These are phyloP conservation scores for Agrocybe praecox DNA, from an alignment of 768 basidiomycete genomes.

Conservation along the genomic window DNA sequence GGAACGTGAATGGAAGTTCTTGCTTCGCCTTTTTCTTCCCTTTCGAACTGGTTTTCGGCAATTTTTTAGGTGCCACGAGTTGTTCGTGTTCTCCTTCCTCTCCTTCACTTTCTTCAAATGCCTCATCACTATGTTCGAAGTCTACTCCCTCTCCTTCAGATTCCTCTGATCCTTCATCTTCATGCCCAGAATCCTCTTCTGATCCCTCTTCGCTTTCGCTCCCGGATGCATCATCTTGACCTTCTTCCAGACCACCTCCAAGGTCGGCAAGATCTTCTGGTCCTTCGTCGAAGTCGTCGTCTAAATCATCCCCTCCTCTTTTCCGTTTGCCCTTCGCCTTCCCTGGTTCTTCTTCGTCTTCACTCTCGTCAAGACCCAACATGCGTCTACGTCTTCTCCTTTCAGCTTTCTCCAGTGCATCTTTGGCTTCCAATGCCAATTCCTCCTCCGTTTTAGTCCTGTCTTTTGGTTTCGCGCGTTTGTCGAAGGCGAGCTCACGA, in stretches of 20 bases:
- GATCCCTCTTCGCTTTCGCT: slow-evolving; percentile 37
- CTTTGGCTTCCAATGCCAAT: slow-evolving; percentile 84
- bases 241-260: slow-evolving; percentile 42
- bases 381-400: slow-evolving; percentile 76
- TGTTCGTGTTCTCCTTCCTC: slow-evolving; percentile 49
- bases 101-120: slow-evolving; percentile 35
- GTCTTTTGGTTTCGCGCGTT: slow-evolving; percentile 92
- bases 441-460: slow-evolving; percentile 97
- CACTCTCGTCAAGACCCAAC: slow-evolving; percentile 76
- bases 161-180: slow-evolving; percentile 35
- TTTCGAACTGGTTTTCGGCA: slow-evolving; percentile 32
- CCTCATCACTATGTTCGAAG: slow-evolving; percentile 14
- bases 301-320: slow-evolving; percentile 83
- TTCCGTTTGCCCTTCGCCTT: slow-evolving; percentile 46
- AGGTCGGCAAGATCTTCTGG: slow-evolving; percentile 42
- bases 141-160: slow-evolving; percentile 41
- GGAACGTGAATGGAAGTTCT: slow-evolving; percentile 91
- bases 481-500: slow-evolving; percentile 90
- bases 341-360: slow-evolving; percentile 57
- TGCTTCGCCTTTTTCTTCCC: slow-evolving; percentile 35
- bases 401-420: slow-evolving; percentile 86
- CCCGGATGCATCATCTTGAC: slow-evolving; percentile 30
- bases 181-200: slow-evolving; percentile 37
- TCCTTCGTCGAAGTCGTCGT: slow-evolving; percentile 76
- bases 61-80: slow-evolving; percentile 32